Evolutionary conservation across 2,329 filamentous ascomycete species (phyloP).

Genomic region (Pseudogymnoascus sp.): DNA sequence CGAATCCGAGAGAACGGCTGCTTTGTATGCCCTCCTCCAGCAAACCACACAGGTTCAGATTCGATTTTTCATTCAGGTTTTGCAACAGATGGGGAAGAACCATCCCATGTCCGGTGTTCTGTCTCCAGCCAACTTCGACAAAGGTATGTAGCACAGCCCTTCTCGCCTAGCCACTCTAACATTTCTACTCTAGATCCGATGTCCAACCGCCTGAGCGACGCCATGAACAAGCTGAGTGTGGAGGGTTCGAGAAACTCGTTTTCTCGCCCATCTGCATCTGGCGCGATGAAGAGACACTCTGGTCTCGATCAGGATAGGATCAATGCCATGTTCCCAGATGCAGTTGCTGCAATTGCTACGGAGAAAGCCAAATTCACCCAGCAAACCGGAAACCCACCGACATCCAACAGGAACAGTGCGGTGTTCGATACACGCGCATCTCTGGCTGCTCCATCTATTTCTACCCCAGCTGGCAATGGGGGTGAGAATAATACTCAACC

Average conservation of each 20-base stretch:
- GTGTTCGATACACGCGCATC: constrained; percentile 67
- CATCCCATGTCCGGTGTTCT: constrained; percentile 95
- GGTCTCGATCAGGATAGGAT: constrained; percentile 90
- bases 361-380: constrained; percentile 97
- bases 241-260: constrained; percentile 83
- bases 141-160: constrained; percentile 52
- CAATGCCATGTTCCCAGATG: constrained; percentile 98
- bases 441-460: constrained; percentile 66
- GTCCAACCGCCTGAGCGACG: constrained; percentile 91
- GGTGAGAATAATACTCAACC: constrained; percentile 54
- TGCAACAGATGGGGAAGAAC: constrained; percentile 98
- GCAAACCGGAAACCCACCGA: constrained; percentile 80
- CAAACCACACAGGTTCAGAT: constrained; percentile 99
- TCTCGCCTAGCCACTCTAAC: constrained; percentile 5
- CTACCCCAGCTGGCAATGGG: constrained; percentile 52
- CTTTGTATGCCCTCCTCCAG: constrained; percentile 88
- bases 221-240: constrained; percentile 89
- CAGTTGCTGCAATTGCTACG: constrained; percentile 93
- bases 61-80: constrained; percentile 95
- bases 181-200: constrained; percentile 64
- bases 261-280: constrained; percentile 67
- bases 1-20: constrained; percentile 91
- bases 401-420: constrained; percentile 87
- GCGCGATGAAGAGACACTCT: constrained; percentile 75
- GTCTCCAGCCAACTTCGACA: constrained; percentile 93